Evolutionary conservation across 768 basidiomycete genomes (phyloP).

Genomic region (Agaricus subrufescens): DNA sequence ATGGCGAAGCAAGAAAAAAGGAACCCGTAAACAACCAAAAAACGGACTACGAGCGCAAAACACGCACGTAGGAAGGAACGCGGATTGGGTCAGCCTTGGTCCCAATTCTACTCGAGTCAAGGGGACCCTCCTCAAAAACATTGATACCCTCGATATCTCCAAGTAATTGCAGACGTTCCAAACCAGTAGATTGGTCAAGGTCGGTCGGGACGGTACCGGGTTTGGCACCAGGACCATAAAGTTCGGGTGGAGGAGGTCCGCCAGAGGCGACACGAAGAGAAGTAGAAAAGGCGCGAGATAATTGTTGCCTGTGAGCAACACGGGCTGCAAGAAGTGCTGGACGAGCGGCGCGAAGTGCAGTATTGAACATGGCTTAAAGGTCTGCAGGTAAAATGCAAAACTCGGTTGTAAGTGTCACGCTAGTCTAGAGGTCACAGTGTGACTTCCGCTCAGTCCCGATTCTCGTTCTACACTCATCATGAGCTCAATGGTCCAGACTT

Average conservation of each 20-base stretch:
- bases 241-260: conserved; percentile 51
- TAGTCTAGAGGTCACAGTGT: conserved; percentile 16
- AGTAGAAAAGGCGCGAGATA: conserved; percentile 56
- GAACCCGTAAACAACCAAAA: too few relatives aligned
- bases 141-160: conserved; percentile 85
- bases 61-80: conserved; percentile 79
- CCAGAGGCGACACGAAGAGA: conserved; percentile 53
- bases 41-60: conserved; percentile 1
- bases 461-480: background rate
- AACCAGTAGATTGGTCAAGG: conserved; percentile 89
- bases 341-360: conserved; percentile 41
- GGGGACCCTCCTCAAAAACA: conserved; percentile 83
- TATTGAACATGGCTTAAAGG: conserved; percentile 33
- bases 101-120: conserved; percentile 82
- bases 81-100: conserved; percentile 84
- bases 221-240: conserved; percentile 72
- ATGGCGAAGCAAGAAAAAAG: too few relatives aligned
- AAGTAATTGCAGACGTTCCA: conserved; percentile 91
- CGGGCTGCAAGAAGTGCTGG: conserved; percentile 37
- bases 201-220: conserved; percentile 77
- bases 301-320: conserved; percentile 26
- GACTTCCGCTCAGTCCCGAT: conserved; percentile 28
- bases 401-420: conserved; percentile 16
- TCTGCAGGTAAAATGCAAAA: conserved; percentile 13
- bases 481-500: too few relatives aligned